Evolutionary conservation across 331 rosid genomes (phyloP), one percentile per base, ranked within the genome.

Genomic region (Malus hybrid): DNA sequence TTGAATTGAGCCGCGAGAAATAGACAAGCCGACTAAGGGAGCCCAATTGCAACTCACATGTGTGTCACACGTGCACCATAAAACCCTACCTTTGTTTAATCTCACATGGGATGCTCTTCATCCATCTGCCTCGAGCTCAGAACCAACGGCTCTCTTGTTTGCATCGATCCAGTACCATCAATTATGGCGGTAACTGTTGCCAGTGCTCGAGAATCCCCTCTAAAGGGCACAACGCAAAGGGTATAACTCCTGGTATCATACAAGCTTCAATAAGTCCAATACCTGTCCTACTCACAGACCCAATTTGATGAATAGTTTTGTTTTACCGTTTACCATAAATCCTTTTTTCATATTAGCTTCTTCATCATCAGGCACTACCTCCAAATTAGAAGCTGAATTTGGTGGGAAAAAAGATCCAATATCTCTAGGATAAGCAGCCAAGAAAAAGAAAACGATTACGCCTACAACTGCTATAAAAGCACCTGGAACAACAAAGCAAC

Each of bases 151-250:
- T 24, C 24, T 24, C 24, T 24, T 24, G 24, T 24, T 24, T 24
- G 24, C 24, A 24, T 24, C 24, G 96, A 92, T n/a, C 97, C 97
- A 3, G 96, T 92, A 20, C 97, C 97, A 48, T 92, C 97, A 76
- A 92, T 92, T 69, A 92, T 90, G 32, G 97, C 90, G 48, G 96
- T 88, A 20, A 92, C 97, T 0, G 97, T 92, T 42, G 96, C 97
- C 15, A 92, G 84, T 34, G 97, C 97, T 61, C 97, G 90, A 73
- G 96, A 90, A 79, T 90, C 84, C 20, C 92, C 96, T 81, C 70
- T 80, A 92, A 90, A 71, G 90, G 93, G 72, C 96, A 90, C 69
- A 90, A 27, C 1, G 97, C 92, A 80, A 86, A 90, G 50, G 96
- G 87, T 52, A 92, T 87, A 3, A 90, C 97, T 46, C 97, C 96